Conservation (phyloP, 225 moss, liverwort and hornwort species). For the Asterella californica region DNA sequence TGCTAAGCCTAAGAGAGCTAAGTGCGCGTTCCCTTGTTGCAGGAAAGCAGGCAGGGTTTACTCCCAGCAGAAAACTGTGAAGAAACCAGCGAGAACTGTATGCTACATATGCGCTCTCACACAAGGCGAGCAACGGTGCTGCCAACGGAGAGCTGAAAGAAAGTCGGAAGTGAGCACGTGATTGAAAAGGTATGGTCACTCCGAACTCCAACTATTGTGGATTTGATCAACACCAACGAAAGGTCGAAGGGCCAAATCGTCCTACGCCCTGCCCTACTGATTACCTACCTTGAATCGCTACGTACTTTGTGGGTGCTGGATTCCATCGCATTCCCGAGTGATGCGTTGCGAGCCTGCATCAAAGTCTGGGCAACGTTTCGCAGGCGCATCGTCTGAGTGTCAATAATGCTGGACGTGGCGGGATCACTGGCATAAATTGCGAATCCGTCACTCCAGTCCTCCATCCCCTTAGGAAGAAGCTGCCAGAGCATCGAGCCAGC, state of each 20-base stretch:
- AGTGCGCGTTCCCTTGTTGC: too few relatives aligned
- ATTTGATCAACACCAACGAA: neutral
- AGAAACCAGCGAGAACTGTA: neutral
- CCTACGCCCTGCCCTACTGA: neutral
- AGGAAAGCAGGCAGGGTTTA: neutral
- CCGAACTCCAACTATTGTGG: neutral
- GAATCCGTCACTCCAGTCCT: constrained; percentile 24
- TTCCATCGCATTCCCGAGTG: neutral
- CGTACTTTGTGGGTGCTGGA: neutral
- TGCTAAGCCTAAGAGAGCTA: too few relatives aligned
- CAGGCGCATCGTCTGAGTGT: constrained; percentile 4
- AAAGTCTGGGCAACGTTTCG: neutral
- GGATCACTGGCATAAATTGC: constrained; percentile 18
- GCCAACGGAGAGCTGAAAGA: constrained; percentile 4
- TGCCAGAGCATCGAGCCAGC: constrained; percentile 68
- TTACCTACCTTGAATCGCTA: neutral
- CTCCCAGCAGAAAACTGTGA: neutral
- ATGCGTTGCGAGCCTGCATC: neutral
- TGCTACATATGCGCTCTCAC: neutral
- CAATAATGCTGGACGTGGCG: constrained; percentile 1
- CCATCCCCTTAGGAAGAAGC: constrained; percentile 27
- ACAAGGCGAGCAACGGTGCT: neutral
- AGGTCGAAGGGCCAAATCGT: too few relatives aligned
- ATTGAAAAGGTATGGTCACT: neutral
- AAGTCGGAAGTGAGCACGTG: neutral